A percentile compares a stretch with the other conserved stretches of the same genome.
phyloP scores from a whole-genome alignment of 176 grass and related monocot genomes.

The Tuctoria greenei region DNA sequence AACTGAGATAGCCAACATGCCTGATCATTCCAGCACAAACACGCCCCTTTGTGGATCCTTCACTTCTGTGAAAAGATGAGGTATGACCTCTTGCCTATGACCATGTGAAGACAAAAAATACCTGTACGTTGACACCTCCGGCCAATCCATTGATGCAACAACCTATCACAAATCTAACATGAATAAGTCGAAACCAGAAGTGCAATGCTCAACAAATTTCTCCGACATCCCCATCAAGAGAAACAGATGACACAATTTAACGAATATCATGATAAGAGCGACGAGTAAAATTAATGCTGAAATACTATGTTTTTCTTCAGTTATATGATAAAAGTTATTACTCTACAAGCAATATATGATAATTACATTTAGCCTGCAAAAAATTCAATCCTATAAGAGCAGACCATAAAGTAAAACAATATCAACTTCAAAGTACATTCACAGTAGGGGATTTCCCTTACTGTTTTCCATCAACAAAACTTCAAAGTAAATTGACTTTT shows the following conservation, averaged over 20 bases:
- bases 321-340: too few relatives aligned
- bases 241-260: too few relatives aligned
- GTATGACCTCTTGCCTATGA: slow-evolving; percentile 69
- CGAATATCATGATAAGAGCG: too few relatives aligned
- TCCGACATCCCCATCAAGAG: too few relatives aligned
- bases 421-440: background rate
- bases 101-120: slow-evolving; percentile 73
- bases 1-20: slow-evolving; percentile 24
- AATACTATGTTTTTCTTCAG: too few relatives aligned
- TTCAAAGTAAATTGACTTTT: background rate
- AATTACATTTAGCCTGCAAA: too few relatives aligned
- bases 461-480: too few relatives aligned
- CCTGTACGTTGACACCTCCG: slow-evolving; percentile 73
- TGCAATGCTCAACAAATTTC: too few relatives aligned
- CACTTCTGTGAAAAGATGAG: slow-evolving; percentile 55
- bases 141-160: slow-evolving; percentile 91
- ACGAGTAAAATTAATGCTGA: too few relatives aligned
- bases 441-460: too few relatives aligned
- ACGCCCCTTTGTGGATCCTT: slow-evolving; percentile 52
- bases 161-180: slow-evolving; percentile 41
- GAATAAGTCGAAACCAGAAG: background rate
- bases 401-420: background rate
- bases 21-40: slow-evolving; percentile 70
- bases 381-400: background rate
- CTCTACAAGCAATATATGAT: too few relatives aligned